These are phyloP conservation scores for Backusella mclennaniae DNA, from an alignment of 192 early-diverging fungal genomes.

Conservation along the genomic window DNA sequence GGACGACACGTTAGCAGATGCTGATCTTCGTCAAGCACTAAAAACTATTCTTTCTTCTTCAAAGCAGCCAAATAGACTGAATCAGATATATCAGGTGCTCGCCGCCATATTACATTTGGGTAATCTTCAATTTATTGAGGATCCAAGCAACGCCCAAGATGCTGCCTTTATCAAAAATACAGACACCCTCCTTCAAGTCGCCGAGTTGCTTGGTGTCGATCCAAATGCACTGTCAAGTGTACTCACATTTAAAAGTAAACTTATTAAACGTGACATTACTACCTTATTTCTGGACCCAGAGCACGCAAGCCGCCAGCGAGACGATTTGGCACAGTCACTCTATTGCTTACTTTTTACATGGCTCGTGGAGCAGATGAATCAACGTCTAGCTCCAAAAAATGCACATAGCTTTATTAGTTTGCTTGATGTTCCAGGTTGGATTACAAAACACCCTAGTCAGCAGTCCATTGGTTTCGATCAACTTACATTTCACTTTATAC, in stretches of 20 bases:
- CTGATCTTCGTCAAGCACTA: conserved; percentile 73
- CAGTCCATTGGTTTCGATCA: conserved; percentile 56
- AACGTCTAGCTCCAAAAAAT: conserved; percentile 60
- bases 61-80: conserved; percentile 73
- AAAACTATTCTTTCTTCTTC: conserved; percentile 64
- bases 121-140: conserved; percentile 79
- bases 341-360: conserved; percentile 83
- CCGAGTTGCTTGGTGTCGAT: conserved; percentile 82
- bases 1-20: conserved; percentile 64
- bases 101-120: conserved; percentile 87
- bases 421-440: conserved; percentile 77
- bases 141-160: conserved; percentile 65
- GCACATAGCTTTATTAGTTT: conserved; percentile 76
- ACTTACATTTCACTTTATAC: conserved; percentile 63
- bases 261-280: conserved; percentile 80
- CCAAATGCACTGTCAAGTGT: conserved; percentile 65
- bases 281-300: conserved; percentile 78
- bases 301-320: conserved; percentile 68
- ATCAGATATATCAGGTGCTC: conserved; percentile 81
- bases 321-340: conserved; percentile 70
- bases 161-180: conserved; percentile 76
- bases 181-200: conserved; percentile 69
- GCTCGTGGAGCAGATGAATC: conserved; percentile 81
- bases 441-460: conserved; percentile 17
- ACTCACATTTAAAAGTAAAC: conserved; percentile 80